Conservation (phyloP, 495 filamentous ascomycete species). For the Aspergillus wentii region DNA sequence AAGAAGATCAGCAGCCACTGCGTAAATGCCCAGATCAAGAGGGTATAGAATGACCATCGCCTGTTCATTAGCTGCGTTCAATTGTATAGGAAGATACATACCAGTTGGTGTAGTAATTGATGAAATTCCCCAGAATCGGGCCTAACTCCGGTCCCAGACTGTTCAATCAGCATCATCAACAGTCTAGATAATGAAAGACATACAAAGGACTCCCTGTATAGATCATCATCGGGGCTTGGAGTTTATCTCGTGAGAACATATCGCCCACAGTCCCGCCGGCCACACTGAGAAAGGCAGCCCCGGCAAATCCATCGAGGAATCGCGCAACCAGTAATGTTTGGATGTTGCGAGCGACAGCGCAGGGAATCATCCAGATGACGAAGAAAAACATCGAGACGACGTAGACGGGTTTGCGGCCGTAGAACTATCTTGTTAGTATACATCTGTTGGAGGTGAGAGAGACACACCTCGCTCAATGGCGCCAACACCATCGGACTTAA, state of each 20-base stretch:
- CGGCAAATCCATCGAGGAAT: conserved; percentile 53
- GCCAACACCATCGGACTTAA: too few relatives aligned
- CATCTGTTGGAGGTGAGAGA: too few relatives aligned
- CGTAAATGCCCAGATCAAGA: conserved; percentile 43
- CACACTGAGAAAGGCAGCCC: too few relatives aligned
- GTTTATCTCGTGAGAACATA: too few relatives aligned
- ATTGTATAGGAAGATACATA: too few relatives aligned
- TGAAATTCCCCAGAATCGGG: conserved; percentile 52
- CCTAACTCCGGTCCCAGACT: conserved; percentile 46
- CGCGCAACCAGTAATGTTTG: conserved; percentile 49
- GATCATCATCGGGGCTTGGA: too few relatives aligned
- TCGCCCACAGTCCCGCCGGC: too few relatives aligned
- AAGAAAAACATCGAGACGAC: conserved; percentile 47
- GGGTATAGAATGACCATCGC: conserved; percentile 57
- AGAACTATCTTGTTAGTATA: too few relatives aligned
- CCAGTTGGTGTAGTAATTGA: conserved; percentile 37
- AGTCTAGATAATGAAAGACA: not conserved
- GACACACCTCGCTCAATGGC: too few relatives aligned
- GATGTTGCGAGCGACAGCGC: conserved; percentile 50
- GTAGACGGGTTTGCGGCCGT: conserved; percentile 55
- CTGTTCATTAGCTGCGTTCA: too few relatives aligned
- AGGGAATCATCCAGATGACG: conserved; percentile 50
- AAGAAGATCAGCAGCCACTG: conserved; percentile 36
- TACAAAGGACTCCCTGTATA: conserved; percentile 44
- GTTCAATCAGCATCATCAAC: conserved; percentile 2